Percentiles rank a stretch among this genome's conserved stretches.
These are phyloP conservation scores for Macrocybe gigantea DNA, from an alignment of 768 basidiomycete species.

Conservation along the genomic window DNA sequence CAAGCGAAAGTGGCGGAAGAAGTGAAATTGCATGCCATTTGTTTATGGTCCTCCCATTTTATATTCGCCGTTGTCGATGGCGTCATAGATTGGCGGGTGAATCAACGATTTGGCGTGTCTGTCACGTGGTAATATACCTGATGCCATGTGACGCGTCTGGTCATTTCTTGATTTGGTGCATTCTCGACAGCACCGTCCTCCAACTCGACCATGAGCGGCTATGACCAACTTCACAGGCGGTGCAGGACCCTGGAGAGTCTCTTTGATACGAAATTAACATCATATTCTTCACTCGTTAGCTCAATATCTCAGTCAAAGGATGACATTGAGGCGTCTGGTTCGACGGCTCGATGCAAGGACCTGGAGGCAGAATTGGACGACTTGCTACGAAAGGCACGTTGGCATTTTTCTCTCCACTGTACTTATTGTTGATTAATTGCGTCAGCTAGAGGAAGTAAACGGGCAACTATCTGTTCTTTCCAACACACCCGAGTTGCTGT, in stretches of 20 bases:
- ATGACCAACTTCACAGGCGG: slow-evolving; percentile 87
- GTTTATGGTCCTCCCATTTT: slow-evolving; percentile 2
- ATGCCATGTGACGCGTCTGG: slow-evolving; percentile 4
- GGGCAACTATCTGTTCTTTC: slow-evolving; percentile 70
- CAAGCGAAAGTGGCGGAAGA: background rate
- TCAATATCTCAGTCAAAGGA: slow-evolving; percentile 46
- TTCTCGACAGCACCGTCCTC: too few species aligned
- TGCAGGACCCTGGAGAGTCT: slow-evolving; percentile 91
- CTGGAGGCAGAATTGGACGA: slow-evolving; percentile 86
- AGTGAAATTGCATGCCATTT: background rate
- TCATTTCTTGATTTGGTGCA: too few species aligned
- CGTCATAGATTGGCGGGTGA: too few species aligned
- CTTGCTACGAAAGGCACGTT: slow-evolving; percentile 70
- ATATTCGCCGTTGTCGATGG: too few species aligned
- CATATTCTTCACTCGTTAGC: slow-evolving; percentile 84
- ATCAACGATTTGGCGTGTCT: too few species aligned
- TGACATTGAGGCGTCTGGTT: slow-evolving; percentile 68
- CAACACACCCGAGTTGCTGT: slow-evolving; percentile 63
- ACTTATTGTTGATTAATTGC: slow-evolving; percentile 4
- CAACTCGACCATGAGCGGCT: slow-evolving; percentile 52
- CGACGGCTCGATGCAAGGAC: slow-evolving; percentile 71
- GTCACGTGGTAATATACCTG: background rate
- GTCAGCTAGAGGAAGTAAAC: slow-evolving; percentile 80
- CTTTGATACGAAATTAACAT: slow-evolving; percentile 85
- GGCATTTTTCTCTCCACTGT: background rate